Conservation (phyloP, 345 rosid species). For the Eucalyptus urophylla region DNA sequence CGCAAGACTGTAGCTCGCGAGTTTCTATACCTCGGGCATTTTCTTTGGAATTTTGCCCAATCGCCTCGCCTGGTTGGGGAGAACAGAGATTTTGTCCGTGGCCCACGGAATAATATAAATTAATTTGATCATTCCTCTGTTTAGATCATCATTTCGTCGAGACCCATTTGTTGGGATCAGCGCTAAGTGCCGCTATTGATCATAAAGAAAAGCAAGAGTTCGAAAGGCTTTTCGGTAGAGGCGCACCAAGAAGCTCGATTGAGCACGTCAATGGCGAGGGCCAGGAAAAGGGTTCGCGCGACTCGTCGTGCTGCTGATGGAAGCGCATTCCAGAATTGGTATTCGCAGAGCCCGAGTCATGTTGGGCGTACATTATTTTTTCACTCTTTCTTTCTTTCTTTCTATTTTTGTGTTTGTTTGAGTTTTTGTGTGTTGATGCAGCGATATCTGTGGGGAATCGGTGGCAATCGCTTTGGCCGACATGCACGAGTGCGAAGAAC, state of each 20-base stretch:
- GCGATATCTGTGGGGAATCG: slow-evolving; percentile 39
- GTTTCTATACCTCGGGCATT: not conserved
- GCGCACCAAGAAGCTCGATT: not conserved
- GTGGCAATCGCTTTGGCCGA: slow-evolving; percentile 60
- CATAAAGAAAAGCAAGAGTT: not conserved
- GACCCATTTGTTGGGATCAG: not conserved
- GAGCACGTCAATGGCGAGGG: slow-evolving; percentile 42
- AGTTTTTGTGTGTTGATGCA: not conserved
- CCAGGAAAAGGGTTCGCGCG: slow-evolving; percentile 62
- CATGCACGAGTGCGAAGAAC: slow-evolving; percentile 57
- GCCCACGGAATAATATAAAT: not conserved
- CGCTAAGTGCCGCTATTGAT: not conserved
- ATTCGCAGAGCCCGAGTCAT: not conserved
- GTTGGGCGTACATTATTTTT: too few relatives aligned
- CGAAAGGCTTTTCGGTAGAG: slow-evolving; percentile 2
- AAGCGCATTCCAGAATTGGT: slow-evolving; percentile 78
- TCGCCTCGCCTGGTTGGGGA: not conserved
- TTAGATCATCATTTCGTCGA: not conserved
- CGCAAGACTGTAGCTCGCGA: not conserved
- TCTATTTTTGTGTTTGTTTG: not conserved
- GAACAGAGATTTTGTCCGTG: not conserved
- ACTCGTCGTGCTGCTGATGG: slow-evolving; percentile 68
- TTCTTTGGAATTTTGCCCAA: not conserved
- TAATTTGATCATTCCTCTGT: not conserved
- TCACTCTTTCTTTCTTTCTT: too few relatives aligned